Base-by-base conservation (phyloP, 2,329 filamentous ascomycete species). In the Pezicula neosporulosa region DNA sequence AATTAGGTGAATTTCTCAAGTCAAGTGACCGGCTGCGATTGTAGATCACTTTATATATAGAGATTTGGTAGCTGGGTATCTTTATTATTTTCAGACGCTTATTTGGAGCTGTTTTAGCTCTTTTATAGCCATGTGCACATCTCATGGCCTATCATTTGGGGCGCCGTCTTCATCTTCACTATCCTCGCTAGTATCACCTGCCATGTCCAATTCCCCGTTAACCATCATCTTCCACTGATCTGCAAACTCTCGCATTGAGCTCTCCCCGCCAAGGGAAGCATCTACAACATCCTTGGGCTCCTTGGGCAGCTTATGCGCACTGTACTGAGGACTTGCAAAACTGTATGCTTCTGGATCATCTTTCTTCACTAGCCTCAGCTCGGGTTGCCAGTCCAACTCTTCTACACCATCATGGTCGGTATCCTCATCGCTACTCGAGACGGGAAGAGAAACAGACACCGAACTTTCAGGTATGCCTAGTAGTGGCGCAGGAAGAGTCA, bases 241-340 rank as follows among this genome's bases (percentile, higher is more conserved):
- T 55, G 88, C 83, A 71, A 94, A 92, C 70, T 96, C 91, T 54
- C 86, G 79, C 73, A 97, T 78, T 0, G 87, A 87, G 3, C 87
- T 89, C 50, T 89, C 83, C 3, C 88, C 87, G 1, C 79, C 79
- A 58, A 80, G 63, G 58, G 82, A 81, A 18, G 84, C 85, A 60
- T 87, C 83, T 2, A 97, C 92, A 2, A 97, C 90, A 61, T 99
- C 94, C 68, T 86, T 91, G 1, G 94, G 94, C 60, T 99, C 94
- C 68, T 86, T 91, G 1, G 94, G 94, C 60, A 99, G 73, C 71
- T 97, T 99, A 66, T 97, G 93, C 3, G 94, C 93, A 55, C 91
- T 96, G 69, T 96, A 97, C 63, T 93, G 89, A 1, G 90, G 82
- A 4, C 89, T 87, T 58, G 82, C 85, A 66, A 97, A 95, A 60